A percentile compares a stretch with the other conserved stretches of the same genome.
These are phyloP conservation scores for Cylindrodendrum hubeiense DNA, from an alignment of 2,329 filamentous ascomycete species.

Conservation along the genomic window DNA sequence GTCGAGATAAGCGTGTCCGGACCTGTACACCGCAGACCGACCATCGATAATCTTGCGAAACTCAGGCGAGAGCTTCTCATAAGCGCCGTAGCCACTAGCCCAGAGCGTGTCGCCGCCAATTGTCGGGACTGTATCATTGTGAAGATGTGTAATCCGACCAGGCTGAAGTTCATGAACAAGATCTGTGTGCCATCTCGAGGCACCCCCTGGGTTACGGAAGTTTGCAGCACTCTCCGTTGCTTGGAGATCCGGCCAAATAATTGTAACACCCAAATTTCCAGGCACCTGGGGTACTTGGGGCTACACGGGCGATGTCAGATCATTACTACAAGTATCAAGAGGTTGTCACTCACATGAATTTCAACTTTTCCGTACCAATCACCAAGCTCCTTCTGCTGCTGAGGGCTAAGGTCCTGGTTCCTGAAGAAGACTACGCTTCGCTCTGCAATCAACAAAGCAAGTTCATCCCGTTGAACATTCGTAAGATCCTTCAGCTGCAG, in stretches of 20 bases:
- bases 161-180: conserved; percentile 79
- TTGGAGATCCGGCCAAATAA: conserved; percentile 78
- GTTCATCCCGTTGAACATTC: conserved; percentile 69
- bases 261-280: conserved; percentile 72
- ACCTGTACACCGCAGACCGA: conserved; percentile 72
- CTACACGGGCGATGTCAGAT: conserved; percentile 57
- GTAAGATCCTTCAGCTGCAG: conserved; percentile 73
- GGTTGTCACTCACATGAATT: conserved; percentile 75
- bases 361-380: conserved; percentile 75
- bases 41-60: conserved; percentile 81
- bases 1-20: conserved; percentile 76
- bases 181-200: conserved; percentile 77
- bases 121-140: conserved; percentile 75
- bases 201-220: conserved; percentile 76
- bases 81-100: conserved; percentile 78
- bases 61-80: conserved; percentile 78
- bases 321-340: too few species aligned
- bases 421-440: conserved; percentile 76
- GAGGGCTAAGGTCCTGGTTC: conserved; percentile 70
- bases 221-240: conserved; percentile 70
- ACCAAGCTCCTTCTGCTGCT: conserved; percentile 72
- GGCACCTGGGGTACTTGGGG: conserved; percentile 80
- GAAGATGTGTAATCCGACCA: conserved; percentile 77
- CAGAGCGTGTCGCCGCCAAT: conserved; percentile 79
- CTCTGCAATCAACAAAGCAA: conserved; percentile 73